Base-by-base conservation (phyloP, 2,329 filamentous ascomycete genomes). In the Cryphonectria japonica region DNA sequence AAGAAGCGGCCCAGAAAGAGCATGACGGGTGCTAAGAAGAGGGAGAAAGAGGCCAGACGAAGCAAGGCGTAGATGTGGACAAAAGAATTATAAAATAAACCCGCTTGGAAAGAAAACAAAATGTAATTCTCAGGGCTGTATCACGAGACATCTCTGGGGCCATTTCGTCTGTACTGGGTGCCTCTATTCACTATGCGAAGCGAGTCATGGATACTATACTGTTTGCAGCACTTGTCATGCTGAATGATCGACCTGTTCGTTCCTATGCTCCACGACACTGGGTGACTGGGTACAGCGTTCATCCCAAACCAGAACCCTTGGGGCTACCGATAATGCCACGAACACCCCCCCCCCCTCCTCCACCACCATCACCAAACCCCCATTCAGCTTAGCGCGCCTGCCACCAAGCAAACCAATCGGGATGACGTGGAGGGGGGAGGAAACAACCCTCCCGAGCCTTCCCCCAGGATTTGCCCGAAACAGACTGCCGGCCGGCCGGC, bases 1-100 rank as follows among this genome's bases (percentile, higher is more conserved):
- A 83, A 82, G 76, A 86, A 82, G 75, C 83, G 93, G 71, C 92
- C 91, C 37, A 85, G 91, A 75, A 86, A 84, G 80, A 92, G 90
- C 77, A 94, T 94, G 91, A 92, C 75, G 37, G 76, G 76, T 2
- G 71, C 66, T 41, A 77, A 77, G 72, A 76, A 74, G 70, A 64
- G 32, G 54, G 71, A 62, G 16, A 77, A 76, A 67, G 50, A 68
- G 60, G 32, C 6, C 26, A 65, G 59, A 57, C 68, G 60, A 26
- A 50, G 19, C 29, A 60, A n/a, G 26, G 46, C 64, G 34, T 62
- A 52, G 22, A 57, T 34, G 34, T 62, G 41, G 39, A 39, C 6
- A 34, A 65, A 11, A 50, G 16, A 14, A 29, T 37, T 26, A 22
- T 57, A 29, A 22, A 22, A 54, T 54, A 11, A 54, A 7, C 46